Evolutionary conservation across 108 stramenopile genomes (phyloP).

Genomic region (Nannochloropsis granulata): DNA sequence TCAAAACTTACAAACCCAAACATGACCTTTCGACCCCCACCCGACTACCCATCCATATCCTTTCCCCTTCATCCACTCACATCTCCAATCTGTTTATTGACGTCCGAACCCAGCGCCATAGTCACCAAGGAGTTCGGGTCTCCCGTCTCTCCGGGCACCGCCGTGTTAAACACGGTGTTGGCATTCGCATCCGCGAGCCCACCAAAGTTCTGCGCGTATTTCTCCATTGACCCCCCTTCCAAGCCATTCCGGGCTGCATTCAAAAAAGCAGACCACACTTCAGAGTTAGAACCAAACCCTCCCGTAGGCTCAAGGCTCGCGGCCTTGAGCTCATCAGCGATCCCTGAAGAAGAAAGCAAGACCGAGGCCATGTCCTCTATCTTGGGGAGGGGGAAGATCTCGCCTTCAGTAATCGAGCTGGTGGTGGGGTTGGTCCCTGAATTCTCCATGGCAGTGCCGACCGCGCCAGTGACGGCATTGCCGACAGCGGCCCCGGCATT

Average conservation of each 20-base stretch:
- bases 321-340: neutral
- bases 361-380: neutral
- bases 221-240: neutral
- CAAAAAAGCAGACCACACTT: neutral
- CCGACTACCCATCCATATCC: no score
- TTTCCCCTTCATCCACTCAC: neutral
- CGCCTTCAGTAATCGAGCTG: neutral
- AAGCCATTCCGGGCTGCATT: neutral
- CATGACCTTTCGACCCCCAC: no score
- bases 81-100: neutral
- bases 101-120: neutral
- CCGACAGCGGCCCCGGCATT: neutral
- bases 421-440: no score
- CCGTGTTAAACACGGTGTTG: neutral
- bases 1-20: no score
- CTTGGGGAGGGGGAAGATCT: neutral
- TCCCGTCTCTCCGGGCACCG: neutral
- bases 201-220: neutral
- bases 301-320: neutral
- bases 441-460: no score
- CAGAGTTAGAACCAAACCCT: neutral
- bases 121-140: neutral
- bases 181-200: neutral
- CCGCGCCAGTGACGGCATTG: no score
- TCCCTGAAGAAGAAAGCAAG: neutral